These are phyloP conservation scores for Kwoniella sp. DNA, from an alignment of 768 basidiomycete genomes.

Conservation along the genomic window DNA sequence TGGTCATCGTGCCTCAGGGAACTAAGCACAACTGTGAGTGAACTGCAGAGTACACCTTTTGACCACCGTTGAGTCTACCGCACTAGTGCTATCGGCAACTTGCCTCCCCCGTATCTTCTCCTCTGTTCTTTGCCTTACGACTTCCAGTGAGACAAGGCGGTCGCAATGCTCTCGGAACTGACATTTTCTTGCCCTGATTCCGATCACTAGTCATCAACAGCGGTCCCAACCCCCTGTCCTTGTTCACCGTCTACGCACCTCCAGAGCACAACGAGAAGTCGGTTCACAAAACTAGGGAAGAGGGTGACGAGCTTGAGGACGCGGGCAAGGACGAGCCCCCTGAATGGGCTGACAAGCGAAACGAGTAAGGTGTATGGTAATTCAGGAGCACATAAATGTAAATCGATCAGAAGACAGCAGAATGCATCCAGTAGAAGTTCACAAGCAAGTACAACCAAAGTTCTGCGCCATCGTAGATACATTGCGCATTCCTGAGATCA, in stretches of 20 bases:
- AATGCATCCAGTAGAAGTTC: background rate
- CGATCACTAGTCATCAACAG: conserved; percentile 55
- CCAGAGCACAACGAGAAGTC: conserved; percentile 55
- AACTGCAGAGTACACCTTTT: background rate
- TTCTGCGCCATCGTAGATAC: background rate
- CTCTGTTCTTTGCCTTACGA: no score
- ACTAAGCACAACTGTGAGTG: conserved; percentile 56
- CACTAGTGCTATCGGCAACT: background rate
- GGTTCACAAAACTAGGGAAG: conserved; percentile 58
- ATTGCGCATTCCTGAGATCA: no score
- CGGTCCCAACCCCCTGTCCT: conserved; percentile 54
- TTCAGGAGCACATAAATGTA: background rate
- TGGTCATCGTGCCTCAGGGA: conserved; percentile 58
- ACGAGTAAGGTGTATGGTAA: background rate
- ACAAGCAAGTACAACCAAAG: background rate
- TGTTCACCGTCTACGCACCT: conserved; percentile 57
- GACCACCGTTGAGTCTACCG: background rate
- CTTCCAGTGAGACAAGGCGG: no score
- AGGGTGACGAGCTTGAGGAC: conserved; percentile 57
- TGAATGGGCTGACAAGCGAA: conserved; percentile 50
- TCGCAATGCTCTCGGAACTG: background rate
- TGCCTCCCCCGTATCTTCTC: background rate
- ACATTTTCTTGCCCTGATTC: background rate
- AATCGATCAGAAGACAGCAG: background rate
- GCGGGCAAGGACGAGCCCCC: conserved; percentile 58